phyloP scores from a whole-genome alignment of 257 asterid genomes.

The Anisodus tanguticus region DNA sequence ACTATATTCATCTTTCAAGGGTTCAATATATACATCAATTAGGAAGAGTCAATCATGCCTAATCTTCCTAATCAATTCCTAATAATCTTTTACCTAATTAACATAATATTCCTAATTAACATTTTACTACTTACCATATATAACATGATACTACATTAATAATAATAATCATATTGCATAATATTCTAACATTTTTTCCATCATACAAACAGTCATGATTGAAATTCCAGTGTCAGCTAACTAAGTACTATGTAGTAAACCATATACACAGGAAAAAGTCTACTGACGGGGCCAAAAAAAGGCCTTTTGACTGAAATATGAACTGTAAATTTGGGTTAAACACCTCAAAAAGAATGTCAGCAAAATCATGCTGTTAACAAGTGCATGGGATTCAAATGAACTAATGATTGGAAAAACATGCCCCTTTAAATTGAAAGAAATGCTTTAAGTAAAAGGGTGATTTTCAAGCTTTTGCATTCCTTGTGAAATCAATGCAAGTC shows the following conservation, averaged over 20 bases:
- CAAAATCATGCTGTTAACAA: background rate
- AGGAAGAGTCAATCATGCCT: no score
- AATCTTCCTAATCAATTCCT: no score
- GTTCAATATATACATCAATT: no score
- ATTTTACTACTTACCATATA: no score
- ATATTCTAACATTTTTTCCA: no score
- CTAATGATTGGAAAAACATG: background rate
- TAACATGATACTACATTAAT: no score
- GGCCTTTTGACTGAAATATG: background rate
- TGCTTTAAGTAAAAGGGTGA: background rate
- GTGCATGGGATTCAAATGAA: background rate
- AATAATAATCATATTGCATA: no score
- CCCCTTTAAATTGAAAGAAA: background rate
- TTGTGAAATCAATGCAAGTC: slow-evolving; percentile 54
- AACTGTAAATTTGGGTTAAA: background rate
- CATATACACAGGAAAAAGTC: background rate
- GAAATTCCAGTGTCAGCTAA: no score
- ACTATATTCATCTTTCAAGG: no score
- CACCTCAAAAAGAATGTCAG: background rate
- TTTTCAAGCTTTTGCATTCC: slow-evolving; percentile 39
- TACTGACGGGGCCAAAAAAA: background rate
- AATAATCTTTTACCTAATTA: no score
- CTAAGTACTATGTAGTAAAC: background rate
- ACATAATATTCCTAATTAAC: no score
- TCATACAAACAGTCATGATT: no score